Base-by-base conservation (phyloP, 2,329 filamentous ascomycete genomes). In the Geoglossum cookeanum region DNA sequence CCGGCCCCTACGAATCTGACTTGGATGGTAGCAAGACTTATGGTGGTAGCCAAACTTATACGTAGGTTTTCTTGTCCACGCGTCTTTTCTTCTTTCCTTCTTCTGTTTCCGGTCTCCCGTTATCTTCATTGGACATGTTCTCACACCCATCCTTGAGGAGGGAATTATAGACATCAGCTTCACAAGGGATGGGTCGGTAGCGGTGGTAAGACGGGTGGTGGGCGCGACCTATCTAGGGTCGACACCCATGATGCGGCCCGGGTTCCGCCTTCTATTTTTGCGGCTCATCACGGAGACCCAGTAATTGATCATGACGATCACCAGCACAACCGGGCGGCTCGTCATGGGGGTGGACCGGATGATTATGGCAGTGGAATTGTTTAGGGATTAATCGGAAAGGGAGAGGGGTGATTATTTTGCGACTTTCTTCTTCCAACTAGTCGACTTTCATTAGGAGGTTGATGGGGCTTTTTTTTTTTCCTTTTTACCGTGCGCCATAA, bases 1-100 rank as follows among this genome's bases (percentile, higher is more conserved):
- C 66, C 56, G 69, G 68, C 3, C 67, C 44, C 3, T 56, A 59
- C 35, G 17, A 22, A 9, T 45, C 37, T 15, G 39, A 33, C 13
- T 13, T 59, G 15, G 57, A 59, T 48, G 57, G 58, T 15, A 39
- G 32, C 35, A 51, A 39, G 22, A 49, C 30, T 32, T n/a, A 58
- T 17, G 39, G 35, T 27, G 52, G 55, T 8, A 52, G 57, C 47
- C 37, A 45, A 32, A 57, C 58, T 30, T 27, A 57, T 35, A 44
- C 54, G 30, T 59, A 57, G 55, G 55, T 37, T 15, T n/a, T 29
- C 35, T 37, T 3, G 7, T 5, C 29, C 27, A 7, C 4, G 49
- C 15, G 49, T 53, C 15, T 4, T 3, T 27, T 55, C 37, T 13
- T 42, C 17, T 35, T 15, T 32, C 27, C 3, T 4, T 8, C n/a